Evolutionary conservation across 148 eudicot species (phyloP), one percentile per base, ranked within the genome.

Genomic region (Camellia granthamiana): DNA sequence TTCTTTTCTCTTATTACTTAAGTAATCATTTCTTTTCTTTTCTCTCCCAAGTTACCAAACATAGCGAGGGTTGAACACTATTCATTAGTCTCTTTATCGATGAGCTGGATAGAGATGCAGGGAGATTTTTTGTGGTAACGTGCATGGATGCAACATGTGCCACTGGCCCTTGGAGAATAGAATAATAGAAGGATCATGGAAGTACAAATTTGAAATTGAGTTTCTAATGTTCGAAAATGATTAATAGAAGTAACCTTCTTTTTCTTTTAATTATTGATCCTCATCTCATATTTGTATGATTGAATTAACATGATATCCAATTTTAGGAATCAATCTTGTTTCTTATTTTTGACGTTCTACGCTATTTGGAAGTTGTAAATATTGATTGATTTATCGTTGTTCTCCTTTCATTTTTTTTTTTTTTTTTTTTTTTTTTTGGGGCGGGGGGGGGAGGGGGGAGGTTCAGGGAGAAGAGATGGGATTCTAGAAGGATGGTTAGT

Each of bases 401-500:
- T 77, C 21, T 52, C 16, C 72, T 51, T 65, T 54, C 13, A 49
- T 11, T 67, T 51, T 78, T 63, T 78, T 30, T 30, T 0, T 30
- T 30, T 30, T 0, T 23, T 23, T 23, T 0, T 23, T 23, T 23
- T 23, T 23, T 23, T 23, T 23, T 0, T 0, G 23, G 23, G 23
- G 23, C 0, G 23, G 23, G 23, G 23, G 30, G 30, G 30, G 30
- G 30, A 1, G 30, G 30, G 30, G 30, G 81, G 84, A 91, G 97
- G 98, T 88, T 84, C 77, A 93, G 90, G 90, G 98, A 95, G 77
- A 95, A 89, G 89, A 95, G 88, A 90, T 95, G 96, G 97, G 98
- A 95, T 81, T 90, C 98, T 77, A 95, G 83, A 85, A 91, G 84
- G 84, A 90, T 95, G 90, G 86, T 95, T 15, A 83, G 91, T 52